Conservation (phyloP, 192 early-diverging fungal genomes). For the Lunasporangiospora selenospora region DNA sequence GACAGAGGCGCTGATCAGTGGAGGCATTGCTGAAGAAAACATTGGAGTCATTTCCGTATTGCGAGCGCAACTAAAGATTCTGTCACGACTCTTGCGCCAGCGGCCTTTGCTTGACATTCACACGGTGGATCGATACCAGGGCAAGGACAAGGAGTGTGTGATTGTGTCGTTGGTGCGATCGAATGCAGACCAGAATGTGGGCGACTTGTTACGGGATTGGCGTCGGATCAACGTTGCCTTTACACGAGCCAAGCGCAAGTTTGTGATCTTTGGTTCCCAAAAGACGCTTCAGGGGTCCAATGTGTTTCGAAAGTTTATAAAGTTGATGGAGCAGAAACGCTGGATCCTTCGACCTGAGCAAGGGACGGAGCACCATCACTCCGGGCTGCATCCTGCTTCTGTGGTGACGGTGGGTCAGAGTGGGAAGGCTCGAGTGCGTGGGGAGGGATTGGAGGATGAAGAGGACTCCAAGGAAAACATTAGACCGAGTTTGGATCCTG, state of each 20-base stretch:
- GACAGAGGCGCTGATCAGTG: slow-evolving; percentile 61
- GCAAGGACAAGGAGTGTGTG: slow-evolving; percentile 92
- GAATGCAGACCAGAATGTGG: slow-evolving; percentile 75
- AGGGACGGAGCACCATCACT: slow-evolving; percentile 23
- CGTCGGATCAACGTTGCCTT: slow-evolving; percentile 93
- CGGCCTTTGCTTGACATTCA: slow-evolving; percentile 69
- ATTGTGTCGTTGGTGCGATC: slow-evolving; percentile 89
- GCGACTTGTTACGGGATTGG: slow-evolving; percentile 91
- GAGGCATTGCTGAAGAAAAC: slow-evolving; percentile 68
- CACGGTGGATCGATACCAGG: slow-evolving; percentile 95
- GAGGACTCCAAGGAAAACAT: slow-evolving; percentile 22
- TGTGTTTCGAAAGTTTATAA: slow-evolving; percentile 63
- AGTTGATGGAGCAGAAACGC: slow-evolving; percentile 41
- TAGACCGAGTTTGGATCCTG: not conserved
- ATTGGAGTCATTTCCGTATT: slow-evolving; percentile 91
- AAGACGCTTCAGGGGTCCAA: slow-evolving; percentile 68
- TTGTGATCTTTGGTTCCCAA: slow-evolving; percentile 87
- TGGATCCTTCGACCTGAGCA: slow-evolving; percentile 21
- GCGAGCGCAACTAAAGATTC: slow-evolving; percentile 69
- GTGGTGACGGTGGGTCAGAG: not conserved
- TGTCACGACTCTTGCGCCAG: slow-evolving; percentile 49
- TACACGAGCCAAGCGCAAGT: slow-evolving; percentile 86
- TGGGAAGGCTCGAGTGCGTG: not conserved
- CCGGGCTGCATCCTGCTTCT: not conserved
- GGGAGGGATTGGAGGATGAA: not conserved